Evolutionary conservation across 2,329 filamentous ascomycete genomes (phyloP).

Genomic region (Zymoseptoria pseudotritici): DNA sequence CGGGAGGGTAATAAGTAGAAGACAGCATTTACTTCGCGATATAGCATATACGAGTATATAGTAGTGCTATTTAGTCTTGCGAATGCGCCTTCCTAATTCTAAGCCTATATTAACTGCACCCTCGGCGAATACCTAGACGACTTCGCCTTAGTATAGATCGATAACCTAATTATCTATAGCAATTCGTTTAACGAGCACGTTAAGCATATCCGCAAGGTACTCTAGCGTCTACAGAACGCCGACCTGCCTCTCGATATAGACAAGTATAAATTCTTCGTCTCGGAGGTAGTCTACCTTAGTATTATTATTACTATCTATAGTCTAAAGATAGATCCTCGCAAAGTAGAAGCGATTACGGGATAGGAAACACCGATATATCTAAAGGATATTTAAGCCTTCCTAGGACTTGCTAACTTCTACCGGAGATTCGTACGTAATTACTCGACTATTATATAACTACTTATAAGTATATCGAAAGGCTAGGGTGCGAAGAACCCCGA

Average conservation of each 20-base stretch:
- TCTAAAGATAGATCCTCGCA: background rate
- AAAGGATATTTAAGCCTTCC: constrained; percentile 1
- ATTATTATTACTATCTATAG: constrained; percentile 13
- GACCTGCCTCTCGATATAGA: constrained; percentile 8
- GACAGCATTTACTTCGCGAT: constrained; percentile 15
- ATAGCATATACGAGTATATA: constrained; percentile 19
- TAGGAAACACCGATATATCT: background rate
- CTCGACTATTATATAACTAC: background rate
- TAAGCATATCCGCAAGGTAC: constrained; percentile 21
- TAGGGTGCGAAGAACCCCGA: background rate
- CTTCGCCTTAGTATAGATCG: constrained; percentile 18
- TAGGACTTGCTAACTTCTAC: constrained; percentile 2
- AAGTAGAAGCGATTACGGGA: background rate
- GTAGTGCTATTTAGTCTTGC: constrained; percentile 24
- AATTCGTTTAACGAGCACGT: constrained; percentile 20
- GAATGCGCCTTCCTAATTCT: constrained; percentile 16
- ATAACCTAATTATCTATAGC: constrained; percentile 26
- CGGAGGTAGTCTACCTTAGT: constrained; percentile 24
- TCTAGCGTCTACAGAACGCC: constrained; percentile 15
- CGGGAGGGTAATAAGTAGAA: too few relatives aligned
- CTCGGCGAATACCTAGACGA: constrained; percentile 21
- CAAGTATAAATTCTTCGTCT: constrained; percentile 10
- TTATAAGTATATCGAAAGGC: background rate
- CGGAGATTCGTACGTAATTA: background rate
- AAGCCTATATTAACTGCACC: constrained; percentile 24